Evolutionary conservation across 202 grass and related monocot species (phyloP).

Genomic region (Setaria italica): DNA sequence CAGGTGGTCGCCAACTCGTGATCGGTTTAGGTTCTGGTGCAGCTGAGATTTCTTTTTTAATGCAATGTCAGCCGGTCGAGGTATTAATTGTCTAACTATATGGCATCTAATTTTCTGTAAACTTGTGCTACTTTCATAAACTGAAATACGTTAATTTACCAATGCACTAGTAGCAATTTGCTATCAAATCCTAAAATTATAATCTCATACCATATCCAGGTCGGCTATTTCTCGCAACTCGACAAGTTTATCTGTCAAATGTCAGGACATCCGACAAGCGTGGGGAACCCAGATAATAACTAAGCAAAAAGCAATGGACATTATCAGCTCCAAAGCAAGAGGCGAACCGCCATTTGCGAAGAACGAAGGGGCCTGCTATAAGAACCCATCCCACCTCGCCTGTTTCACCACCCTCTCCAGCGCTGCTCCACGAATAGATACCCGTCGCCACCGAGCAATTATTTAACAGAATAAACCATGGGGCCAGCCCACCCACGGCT

Average conservation of each 20-base stretch:
- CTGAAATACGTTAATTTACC: no score
- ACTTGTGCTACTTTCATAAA: no score
- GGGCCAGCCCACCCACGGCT: conserved; percentile 8
- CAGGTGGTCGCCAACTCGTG: no score
- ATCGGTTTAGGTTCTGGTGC: no score
- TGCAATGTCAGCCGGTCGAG: no score
- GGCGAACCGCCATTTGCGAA: conserved; percentile 41
- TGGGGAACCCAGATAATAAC: conserved; percentile 6
- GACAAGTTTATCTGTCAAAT: background rate
- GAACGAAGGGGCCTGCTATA: conserved; percentile 8
- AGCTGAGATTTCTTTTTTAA: no score
- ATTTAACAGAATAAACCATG: conserved; percentile 50
- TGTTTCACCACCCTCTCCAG: background rate
- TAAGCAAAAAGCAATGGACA: conserved; percentile 24
- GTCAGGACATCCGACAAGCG: conserved; percentile 8
- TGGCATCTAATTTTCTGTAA: no score
- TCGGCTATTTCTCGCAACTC: conserved; percentile 15
- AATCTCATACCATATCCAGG: background rate
- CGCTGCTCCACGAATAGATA: conserved; percentile 16
- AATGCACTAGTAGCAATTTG: no score
- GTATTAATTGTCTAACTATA: no score
- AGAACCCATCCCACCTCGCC: background rate
- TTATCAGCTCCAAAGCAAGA: background rate
- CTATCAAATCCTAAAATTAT: no score
- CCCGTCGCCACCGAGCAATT: background rate